phyloP scores from a whole-genome alignment of 2,329 filamentous ascomycete species.

The Aureobasidium sp. region DNA sequence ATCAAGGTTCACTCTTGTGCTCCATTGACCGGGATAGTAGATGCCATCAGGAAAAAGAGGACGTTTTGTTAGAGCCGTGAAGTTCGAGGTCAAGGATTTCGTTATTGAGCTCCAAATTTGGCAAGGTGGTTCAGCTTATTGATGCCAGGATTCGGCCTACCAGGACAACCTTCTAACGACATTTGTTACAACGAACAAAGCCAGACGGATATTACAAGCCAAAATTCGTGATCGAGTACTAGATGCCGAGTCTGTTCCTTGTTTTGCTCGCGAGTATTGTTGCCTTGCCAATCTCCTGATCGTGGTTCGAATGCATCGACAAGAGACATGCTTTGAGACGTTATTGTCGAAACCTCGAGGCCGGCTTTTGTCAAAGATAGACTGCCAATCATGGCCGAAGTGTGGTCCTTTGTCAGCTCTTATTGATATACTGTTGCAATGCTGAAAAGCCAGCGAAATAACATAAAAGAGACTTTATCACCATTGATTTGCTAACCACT shows the following conservation, averaged over 20 bases:
- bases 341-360: neutral
- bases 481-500: neutral
- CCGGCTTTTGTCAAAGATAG: neutral
- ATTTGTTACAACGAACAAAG: neutral
- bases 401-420: neutral
- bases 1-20: too few relatives aligned
- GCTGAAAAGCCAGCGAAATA: neutral
- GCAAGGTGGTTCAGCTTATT: too few relatives aligned
- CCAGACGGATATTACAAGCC: neutral
- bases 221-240: neutral
- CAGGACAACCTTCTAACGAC: neutral
- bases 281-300: neutral
- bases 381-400: neutral
- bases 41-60: too few relatives aligned
- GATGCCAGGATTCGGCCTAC: neutral
- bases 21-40: too few relatives aligned
- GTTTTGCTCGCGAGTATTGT: neutral
- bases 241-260: neutral
- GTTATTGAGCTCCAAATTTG: too few relatives aligned
- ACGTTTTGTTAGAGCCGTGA: too few relatives aligned
- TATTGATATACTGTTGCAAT: slow-evolving; percentile 3
- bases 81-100: too few relatives aligned
- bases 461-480: neutral
- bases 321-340: neutral
- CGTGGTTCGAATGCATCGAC: neutral